These are phyloP conservation scores for Lentinula sp. DNA, from an alignment of 768 basidiomycete genomes.

Conservation along the genomic window DNA sequence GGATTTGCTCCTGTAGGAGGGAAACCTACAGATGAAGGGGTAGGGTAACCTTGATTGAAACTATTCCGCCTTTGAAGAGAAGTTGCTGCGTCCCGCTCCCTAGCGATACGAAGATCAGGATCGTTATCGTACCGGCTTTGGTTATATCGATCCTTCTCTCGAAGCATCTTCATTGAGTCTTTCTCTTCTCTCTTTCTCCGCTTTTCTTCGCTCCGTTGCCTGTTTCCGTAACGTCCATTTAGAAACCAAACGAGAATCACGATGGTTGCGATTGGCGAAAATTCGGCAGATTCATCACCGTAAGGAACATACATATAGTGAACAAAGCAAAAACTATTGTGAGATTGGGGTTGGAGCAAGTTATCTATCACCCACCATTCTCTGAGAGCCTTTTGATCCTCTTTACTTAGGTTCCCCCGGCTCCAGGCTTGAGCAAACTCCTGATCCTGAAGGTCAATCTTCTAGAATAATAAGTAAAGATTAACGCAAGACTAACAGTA, in stretches of 20 bases:
- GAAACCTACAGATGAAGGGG: conserved; percentile 17
- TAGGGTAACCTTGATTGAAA: conserved; percentile 35
- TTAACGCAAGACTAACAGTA: conserved; percentile 30
- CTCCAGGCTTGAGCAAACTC: conserved; percentile 57
- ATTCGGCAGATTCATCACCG: background rate
- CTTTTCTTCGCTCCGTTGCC: conserved; percentile 43
- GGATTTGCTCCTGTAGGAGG: conserved; percentile 20
- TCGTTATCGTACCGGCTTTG: conserved; percentile 37
- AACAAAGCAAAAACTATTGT: background rate
- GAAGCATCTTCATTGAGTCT: conserved; percentile 37
- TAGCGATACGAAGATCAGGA: conserved; percentile 47
- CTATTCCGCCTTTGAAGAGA: conserved; percentile 48
- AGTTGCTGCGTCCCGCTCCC: conserved; percentile 42
- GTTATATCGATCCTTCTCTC: conserved; percentile 41
- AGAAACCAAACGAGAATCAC: background rate
- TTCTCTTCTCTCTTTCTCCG: conserved; percentile 40
- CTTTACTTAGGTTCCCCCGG: conserved; percentile 31
- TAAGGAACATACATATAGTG: background rate
- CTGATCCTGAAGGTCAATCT: conserved; percentile 24
- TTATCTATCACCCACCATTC: conserved; percentile 33
- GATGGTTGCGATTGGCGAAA: background rate
- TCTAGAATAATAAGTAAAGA: background rate
- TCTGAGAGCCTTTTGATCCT: conserved; percentile 34
- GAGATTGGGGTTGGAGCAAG: background rate
- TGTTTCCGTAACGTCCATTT: conserved; percentile 13